Conservation (phyloP, 2,329 filamentous ascomycete genomes). For the Chaetomium strumarium region DNA sequence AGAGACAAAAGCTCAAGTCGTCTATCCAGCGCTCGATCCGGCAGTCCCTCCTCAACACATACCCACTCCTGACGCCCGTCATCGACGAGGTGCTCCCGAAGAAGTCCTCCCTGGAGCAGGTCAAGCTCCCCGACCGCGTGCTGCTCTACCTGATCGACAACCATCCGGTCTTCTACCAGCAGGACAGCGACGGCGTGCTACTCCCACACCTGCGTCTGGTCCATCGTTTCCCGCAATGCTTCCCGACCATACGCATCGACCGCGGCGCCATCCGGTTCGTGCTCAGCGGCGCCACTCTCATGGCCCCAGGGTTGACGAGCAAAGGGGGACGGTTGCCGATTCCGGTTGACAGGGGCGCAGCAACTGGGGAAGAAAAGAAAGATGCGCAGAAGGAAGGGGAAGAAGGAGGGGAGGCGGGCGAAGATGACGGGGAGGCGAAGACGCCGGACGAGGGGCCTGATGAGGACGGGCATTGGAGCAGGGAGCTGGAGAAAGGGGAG, state of each 20-base stretch:
- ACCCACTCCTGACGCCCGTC: slow-evolving; percentile 76
- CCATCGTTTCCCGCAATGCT: slow-evolving; percentile 80
- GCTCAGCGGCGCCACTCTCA: slow-evolving; percentile 84
- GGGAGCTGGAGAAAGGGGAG: slow-evolving; percentile 71
- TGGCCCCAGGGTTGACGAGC: slow-evolving; percentile 90
- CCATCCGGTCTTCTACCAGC: slow-evolving; percentile 86
- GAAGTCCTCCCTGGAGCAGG: slow-evolving; percentile 80
- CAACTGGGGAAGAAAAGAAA: slow-evolving; percentile 28
- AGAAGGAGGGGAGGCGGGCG: slow-evolving; percentile 21
- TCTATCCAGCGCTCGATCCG: slow-evolving; percentile 86
- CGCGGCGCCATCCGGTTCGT: slow-evolving; percentile 96
- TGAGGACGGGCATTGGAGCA: slow-evolving; percentile 50
- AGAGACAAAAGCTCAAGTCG: slow-evolving; percentile 96
- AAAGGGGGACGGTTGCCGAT: slow-evolving; percentile 73
- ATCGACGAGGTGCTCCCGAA: slow-evolving; percentile 96
- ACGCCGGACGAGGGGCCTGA: slow-evolving; percentile 42
- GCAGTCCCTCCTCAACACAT: slow-evolving; percentile 72
- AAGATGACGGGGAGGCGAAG: slow-evolving; percentile 24
- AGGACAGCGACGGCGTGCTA: slow-evolving; percentile 62
- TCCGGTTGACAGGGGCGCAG: slow-evolving; percentile 31
- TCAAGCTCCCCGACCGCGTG: slow-evolving; percentile 89
- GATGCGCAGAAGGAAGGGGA: slow-evolving; percentile 22
- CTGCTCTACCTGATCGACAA: slow-evolving; percentile 79
- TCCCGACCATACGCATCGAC: slow-evolving; percentile 84
- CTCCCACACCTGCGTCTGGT: slow-evolving; percentile 85